Base-by-base conservation (phyloP, 805 yeast genomes). In the Candida ovalis region DNA sequence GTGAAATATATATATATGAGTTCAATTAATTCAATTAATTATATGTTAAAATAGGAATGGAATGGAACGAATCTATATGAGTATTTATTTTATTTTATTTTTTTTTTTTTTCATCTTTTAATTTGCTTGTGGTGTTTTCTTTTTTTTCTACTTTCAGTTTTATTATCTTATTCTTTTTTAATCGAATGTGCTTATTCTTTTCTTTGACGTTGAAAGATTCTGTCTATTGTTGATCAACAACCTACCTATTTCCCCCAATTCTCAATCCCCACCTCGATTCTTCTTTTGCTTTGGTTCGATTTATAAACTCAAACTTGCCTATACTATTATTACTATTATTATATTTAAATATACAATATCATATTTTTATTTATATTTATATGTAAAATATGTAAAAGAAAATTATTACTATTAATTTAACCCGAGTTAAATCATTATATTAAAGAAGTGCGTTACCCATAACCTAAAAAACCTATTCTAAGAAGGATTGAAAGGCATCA, bases 401-500 rank as follows among this genome's bases (percentile, higher is more conserved):
- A n/a, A n/a, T n/a, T n/a, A n/a, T n/a, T n/a, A n/a, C n/a, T n/a
- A 13, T 5, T 30, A 30, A 15, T 30, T 17, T 30, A 30, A 12
- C 15, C 35, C 35, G 15, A 7, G 35, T 30, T 30, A 30, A 30
- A 30, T 8, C 28, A 25, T 25, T 25, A 25, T 25, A 25, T 10
- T 10, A 25, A 25, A 25, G 28, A 30, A 30, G 17, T 30, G 17
- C 10, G 7, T 12, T 7, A 5, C 12, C 13, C n/a, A 37, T 15
- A 9, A 21, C 18, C 13, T 5, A 13, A 5, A 15, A 15, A 15
- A n/a, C n/a, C 9, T 24, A 33, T 4, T 54, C 42, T n/a, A 59
- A 8, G 67, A 66, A 3, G 70, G 70, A 39, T 64, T 66, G 38
- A 61, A 66, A 7, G 70, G 70, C 58, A 65, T 53, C 19, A 58